Conservation (phyloP, 805 yeast genomes). For the Saccharomycopsis guyanensis region DNA sequence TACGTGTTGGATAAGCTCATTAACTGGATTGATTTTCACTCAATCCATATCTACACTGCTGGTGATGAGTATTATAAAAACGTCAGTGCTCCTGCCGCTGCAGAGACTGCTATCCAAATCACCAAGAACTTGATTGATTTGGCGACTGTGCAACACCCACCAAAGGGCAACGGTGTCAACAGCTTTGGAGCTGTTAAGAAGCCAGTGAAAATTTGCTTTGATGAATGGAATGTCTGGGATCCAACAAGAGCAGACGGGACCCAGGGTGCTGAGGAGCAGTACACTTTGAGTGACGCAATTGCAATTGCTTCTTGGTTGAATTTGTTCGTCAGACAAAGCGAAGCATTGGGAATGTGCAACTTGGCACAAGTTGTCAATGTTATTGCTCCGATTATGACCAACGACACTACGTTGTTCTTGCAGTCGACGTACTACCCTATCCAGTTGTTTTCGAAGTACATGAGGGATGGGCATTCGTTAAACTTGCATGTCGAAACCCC, state of each 20-base stretch:
- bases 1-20: slow-evolving; percentile 25
- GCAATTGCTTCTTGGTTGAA: slow-evolving; percentile 32
- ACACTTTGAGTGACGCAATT: slow-evolving; percentile 28
- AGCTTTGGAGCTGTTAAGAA: slow-evolving; percentile 13
- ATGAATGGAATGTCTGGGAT: slow-evolving; percentile 35
- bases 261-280: slow-evolving; percentile 29
- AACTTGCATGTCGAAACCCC: slow-evolving; percentile 28
- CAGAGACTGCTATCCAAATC: slow-evolving; percentile 29
- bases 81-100: slow-evolving; percentile 28
- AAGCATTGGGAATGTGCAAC: slow-evolving; percentile 29
- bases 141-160: slow-evolving; percentile 25
- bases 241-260: slow-evolving; percentile 27
- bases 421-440: slow-evolving; percentile 29
- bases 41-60: slow-evolving; percentile 30
- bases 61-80: slow-evolving; percentile 25
- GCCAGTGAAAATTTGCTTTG: slow-evolving; percentile 27
- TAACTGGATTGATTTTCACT: slow-evolving; percentile 27
- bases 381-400: slow-evolving; percentile 32
- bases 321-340: slow-evolving; percentile 29
- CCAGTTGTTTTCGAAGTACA: slow-evolving; percentile 26
- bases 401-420: slow-evolving; percentile 23
- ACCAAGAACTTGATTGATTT: slow-evolving; percentile 27
- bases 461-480: slow-evolving; percentile 28
- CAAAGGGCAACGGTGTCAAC: slow-evolving; percentile 6
- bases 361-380: slow-evolving; percentile 31